phyloP scores from a whole-genome alignment of 169 alveolate genomes.

The Plasmodium reichenowi region DNA sequence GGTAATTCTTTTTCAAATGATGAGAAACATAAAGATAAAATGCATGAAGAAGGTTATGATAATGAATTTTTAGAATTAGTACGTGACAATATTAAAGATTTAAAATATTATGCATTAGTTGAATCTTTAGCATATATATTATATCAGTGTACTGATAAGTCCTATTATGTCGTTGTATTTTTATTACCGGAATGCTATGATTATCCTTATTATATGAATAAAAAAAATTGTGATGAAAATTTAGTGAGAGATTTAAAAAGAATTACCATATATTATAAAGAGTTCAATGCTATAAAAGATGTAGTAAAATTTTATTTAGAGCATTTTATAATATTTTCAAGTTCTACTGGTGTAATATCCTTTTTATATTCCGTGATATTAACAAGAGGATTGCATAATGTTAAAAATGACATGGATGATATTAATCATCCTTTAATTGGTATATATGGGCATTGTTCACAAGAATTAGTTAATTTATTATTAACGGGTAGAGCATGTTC shows the following conservation, averaged over 20 bases:
- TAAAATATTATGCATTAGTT: constrained; percentile 61
- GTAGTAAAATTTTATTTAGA: constrained; percentile 81
- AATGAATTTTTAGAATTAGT: constrained; percentile 46
- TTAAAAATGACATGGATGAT: constrained; percentile 87
- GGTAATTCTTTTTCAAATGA: not conserved
- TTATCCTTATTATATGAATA: constrained; percentile 26
- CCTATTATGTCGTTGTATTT: constrained; percentile 56
- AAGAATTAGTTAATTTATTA: constrained; percentile 86
- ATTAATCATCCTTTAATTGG: constrained; percentile 83
- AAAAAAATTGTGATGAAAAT: constrained; percentile 20
- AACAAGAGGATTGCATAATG: constrained; percentile 82
- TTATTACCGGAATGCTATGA: constrained; percentile 72
- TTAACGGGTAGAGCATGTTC: constrained; percentile 89
- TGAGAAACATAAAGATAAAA: not conserved
- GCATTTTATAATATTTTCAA: constrained; percentile 80
- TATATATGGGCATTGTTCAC: constrained; percentile 87
- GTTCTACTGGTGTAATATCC: constrained; percentile 84
- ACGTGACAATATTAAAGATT: constrained; percentile 49
- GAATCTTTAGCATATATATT: constrained; percentile 74
- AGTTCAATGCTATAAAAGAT: constrained; percentile 81
- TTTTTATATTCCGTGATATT: constrained; percentile 82
- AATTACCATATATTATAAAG: constrained; percentile 74
- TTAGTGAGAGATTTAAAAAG: constrained; percentile 59
- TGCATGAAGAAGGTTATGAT: constrained; percentile 22
- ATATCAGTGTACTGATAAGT: constrained; percentile 70